Conservation (phyloP, 2,329 filamentous ascomycete genomes). For the Fusarium torreyae region DNA sequence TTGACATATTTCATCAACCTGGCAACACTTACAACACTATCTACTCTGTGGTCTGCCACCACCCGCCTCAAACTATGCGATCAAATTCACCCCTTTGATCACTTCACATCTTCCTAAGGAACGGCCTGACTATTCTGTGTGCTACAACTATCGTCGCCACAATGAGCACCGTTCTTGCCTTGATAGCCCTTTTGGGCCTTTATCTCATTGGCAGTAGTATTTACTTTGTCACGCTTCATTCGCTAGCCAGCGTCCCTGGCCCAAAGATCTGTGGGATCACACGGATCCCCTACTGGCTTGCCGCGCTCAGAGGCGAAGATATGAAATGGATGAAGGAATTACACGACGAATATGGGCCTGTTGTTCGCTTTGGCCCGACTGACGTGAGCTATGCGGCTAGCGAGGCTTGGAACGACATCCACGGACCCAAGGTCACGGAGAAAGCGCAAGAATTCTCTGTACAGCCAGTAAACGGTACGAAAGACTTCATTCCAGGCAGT, state of each 20-base stretch:
- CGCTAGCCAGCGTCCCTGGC: constrained; percentile 23
- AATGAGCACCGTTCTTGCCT: neutral
- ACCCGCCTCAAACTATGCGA: no score
- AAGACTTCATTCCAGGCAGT: accelerated
- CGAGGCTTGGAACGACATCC: constrained; percentile 29
- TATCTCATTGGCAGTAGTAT: constrained; percentile 2
- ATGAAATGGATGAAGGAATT: constrained; percentile 20
- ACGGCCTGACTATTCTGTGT: no score
- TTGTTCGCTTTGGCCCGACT: constrained; percentile 28
- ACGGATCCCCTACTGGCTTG: constrained; percentile 24
- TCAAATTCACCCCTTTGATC: no score
- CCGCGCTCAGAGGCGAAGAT: constrained; percentile 8
- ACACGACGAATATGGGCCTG: constrained; percentile 26
- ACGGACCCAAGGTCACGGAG: constrained; percentile 18
- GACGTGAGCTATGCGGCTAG: constrained; percentile 24
- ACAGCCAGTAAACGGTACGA: constrained; percentile 17
- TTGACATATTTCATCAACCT: no score
- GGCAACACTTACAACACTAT: no score
- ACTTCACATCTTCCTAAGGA: no score
- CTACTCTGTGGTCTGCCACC: no score
- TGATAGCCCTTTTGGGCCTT: neutral
- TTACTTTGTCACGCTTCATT: constrained; percentile 23
- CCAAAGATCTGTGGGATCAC: constrained; percentile 25
- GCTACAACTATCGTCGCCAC: no score
- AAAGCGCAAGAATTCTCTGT: constrained; percentile 22